These are phyloP conservation scores for Sparassis latifolia DNA, from an alignment of 1,284 basidiomycete genomes.

Conservation along the genomic window DNA sequence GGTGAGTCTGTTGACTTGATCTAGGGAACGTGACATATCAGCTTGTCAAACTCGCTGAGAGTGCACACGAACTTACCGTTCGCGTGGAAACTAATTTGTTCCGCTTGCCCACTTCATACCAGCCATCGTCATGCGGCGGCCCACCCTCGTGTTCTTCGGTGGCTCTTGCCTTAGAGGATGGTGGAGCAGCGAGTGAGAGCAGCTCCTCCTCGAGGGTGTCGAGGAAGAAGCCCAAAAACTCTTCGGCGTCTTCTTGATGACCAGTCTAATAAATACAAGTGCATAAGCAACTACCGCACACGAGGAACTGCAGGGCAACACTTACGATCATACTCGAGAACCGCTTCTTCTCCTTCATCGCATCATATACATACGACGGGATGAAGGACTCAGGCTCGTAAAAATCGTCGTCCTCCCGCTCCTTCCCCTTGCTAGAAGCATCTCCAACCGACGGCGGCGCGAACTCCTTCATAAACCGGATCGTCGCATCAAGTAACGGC, in stretches of 20 bases:
- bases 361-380: constrained; percentile 88
- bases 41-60: background rate
- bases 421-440: constrained; percentile 28
- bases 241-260: constrained; percentile 97
- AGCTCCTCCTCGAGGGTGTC: constrained; percentile 95
- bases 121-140: constrained; percentile 44
- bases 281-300: background rate
- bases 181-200: constrained; percentile 51
- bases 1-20: constrained; percentile 81
- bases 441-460: constrained; percentile 31
- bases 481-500: constrained; percentile 79
- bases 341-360: constrained; percentile 91
- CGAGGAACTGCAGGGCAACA: constrained; percentile 11
- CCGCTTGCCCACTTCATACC: constrained; percentile 92
- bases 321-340: constrained; percentile 90
- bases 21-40: constrained; percentile 29
- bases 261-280: constrained; percentile 51
- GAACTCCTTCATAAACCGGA: constrained; percentile 83
- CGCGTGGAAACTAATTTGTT: constrained; percentile 83
- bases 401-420: constrained; percentile 31
- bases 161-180: constrained; percentile 30
- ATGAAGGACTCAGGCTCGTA: constrained; percentile 70
- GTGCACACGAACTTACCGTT: constrained; percentile 43
- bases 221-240: constrained; percentile 96
- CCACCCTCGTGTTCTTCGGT: constrained; percentile 29